phyloP scores from a whole-genome alignment of 78 protist genomes.

The Dictyostelium purpureum region DNA sequence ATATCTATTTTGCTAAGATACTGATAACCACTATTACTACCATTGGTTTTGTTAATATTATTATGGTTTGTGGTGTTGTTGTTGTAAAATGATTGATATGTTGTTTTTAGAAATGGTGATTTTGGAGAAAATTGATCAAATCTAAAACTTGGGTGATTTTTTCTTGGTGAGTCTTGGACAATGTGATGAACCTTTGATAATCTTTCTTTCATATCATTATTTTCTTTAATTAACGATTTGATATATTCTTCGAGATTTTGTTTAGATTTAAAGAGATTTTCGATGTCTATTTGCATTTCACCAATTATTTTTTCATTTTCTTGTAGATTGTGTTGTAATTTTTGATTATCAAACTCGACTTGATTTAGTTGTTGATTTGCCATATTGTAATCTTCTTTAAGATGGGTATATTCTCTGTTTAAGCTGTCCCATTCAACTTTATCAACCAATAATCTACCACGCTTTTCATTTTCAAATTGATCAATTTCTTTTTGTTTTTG shows the following conservation, averaged over 20 bases:
- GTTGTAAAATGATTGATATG: neutral
- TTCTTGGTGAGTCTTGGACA: slow-evolving; percentile 43
- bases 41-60: too few species aligned
- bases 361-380: neutral
- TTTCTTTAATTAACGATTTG: neutral
- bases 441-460: neutral
- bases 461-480: neutral
- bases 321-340: neutral
- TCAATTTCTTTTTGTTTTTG: slow-evolving; percentile 17
- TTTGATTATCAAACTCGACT: neutral
- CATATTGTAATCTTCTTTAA: neutral
- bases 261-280: neutral
- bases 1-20: neutral
- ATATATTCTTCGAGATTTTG: neutral
- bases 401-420: neutral
- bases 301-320: neutral
- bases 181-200: slow-evolving; percentile 44
- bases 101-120: neutral
- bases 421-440: neutral
- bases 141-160: neutral
- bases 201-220: slow-evolving; percentile 70
- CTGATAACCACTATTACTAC: neutral
- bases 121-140: neutral
- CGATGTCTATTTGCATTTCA: neutral
- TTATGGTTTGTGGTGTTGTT: neutral